Evolutionary conservation across 768 basidiomycete genomes (phyloP).

Genomic region (Lactarius evosmus): DNA sequence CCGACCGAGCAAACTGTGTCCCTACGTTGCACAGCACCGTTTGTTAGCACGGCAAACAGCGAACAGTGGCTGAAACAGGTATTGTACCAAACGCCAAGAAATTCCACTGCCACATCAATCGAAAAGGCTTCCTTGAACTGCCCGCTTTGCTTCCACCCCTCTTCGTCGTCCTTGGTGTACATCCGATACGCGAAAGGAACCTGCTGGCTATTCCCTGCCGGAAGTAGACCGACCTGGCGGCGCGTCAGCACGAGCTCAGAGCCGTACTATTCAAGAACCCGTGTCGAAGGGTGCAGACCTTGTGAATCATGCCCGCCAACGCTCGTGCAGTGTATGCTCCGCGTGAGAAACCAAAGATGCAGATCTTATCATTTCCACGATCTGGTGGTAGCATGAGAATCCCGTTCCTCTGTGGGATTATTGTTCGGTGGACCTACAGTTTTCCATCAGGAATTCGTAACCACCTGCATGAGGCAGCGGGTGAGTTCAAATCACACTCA

Average conservation of each 20-base stretch:
- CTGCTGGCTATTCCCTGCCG: slow-evolving; percentile 67
- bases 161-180: slow-evolving; percentile 56
- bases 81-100: slow-evolving; percentile 74
- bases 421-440: slow-evolving; percentile 44
- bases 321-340: slow-evolving; percentile 71
- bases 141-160: slow-evolving; percentile 60
- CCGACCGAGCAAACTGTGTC: slow-evolving; percentile 71
- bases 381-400: slow-evolving; percentile 39
- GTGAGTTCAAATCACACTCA: not conserved
- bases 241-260: not conserved
- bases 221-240: slow-evolving; percentile 62
- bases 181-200: slow-evolving; percentile 77
- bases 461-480: slow-evolving; percentile 43
- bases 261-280: slow-evolving; percentile 33
- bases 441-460: slow-evolving; percentile 77
- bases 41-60: slow-evolving; percentile 1
- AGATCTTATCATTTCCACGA: slow-evolving; percentile 67
- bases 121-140: slow-evolving; percentile 74
- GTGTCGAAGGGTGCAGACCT: slow-evolving; percentile 27
- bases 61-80: not conserved
- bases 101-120: slow-evolving; percentile 66
- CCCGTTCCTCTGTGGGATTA: not conserved
- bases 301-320: slow-evolving; percentile 72
- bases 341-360: slow-evolving; percentile 76
- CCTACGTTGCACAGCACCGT: slow-evolving; percentile 39